These are phyloP conservation scores for Cercophora newfieldiana DNA, from an alignment of 495 filamentous ascomycete genomes.

Conservation along the genomic window DNA sequence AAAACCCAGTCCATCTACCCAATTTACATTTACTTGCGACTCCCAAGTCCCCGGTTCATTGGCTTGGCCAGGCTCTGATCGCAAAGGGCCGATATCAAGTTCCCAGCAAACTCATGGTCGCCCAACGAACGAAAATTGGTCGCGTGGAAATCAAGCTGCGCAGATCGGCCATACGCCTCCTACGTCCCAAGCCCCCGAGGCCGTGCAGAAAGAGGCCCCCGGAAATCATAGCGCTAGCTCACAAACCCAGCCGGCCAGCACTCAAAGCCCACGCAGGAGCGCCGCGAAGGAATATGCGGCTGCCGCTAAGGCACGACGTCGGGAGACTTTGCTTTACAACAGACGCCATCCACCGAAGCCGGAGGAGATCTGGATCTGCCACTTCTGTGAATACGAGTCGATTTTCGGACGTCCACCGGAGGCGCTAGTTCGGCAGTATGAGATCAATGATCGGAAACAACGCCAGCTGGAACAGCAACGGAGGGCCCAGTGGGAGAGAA, in stretches of 20 bases:
- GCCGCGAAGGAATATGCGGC: constrained; percentile 23
- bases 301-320: constrained; percentile 41
- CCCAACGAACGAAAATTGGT: constrained; percentile 23
- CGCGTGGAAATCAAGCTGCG: constrained; percentile 10
- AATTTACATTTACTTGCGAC: constrained; percentile 91
- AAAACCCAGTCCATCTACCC: constrained; percentile 64
- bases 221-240: constrained; percentile 4
- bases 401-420: constrained; percentile 82
- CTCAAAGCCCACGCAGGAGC: constrained; percentile 24
- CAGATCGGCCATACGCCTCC: constrained; percentile 16
- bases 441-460: constrained; percentile 87
- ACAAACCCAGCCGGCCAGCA: constrained; percentile 13
- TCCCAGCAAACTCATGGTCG: constrained; percentile 11
- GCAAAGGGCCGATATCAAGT: constrained; percentile 13
- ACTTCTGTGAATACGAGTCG: constrained; percentile 85
- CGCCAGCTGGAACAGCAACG: constrained; percentile 80
- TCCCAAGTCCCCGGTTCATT: constrained; percentile 50
- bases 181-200: constrained; percentile 6
- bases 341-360: constrained; percentile 69
- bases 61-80: constrained; percentile 59
- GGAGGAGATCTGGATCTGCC: constrained; percentile 91
- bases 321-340: constrained; percentile 56
- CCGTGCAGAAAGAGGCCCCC: constrained; percentile 15
- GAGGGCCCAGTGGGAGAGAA: constrained; percentile 82
- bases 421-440: constrained; percentile 86